These are phyloP conservation scores for Flammula alnicola DNA, from an alignment of 1,284 basidiomycete genomes.

Conservation along the genomic window DNA sequence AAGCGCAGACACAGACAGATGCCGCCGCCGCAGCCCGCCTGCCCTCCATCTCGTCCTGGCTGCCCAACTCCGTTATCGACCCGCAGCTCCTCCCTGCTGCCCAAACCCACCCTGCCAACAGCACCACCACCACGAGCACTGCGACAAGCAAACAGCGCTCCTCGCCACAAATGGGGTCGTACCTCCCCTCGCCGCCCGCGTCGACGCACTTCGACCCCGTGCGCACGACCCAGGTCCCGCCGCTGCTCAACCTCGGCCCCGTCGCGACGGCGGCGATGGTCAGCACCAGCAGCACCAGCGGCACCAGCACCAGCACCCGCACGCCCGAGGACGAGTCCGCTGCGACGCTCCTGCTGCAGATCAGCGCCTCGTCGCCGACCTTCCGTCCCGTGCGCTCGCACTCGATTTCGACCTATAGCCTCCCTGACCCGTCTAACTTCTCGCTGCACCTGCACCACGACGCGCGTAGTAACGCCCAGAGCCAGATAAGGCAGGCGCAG, in stretches of 20 bases:
- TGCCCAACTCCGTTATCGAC: conserved; percentile 35
- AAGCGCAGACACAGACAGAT: neutral
- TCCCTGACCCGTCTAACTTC: conserved; percentile 10
- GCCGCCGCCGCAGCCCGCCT: conserved; percentile 29
- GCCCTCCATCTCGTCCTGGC: conserved; percentile 52
- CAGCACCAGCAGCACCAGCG: conserved; percentile 9
- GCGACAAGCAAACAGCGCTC: too few species aligned
- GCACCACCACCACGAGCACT: conserved; percentile 8
- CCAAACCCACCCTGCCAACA: conserved; percentile 13
- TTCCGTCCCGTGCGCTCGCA: conserved; percentile 26
- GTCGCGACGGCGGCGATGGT: conserved; percentile 21
- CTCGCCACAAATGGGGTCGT: conserved; percentile 21
- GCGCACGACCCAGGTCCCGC: conserved; percentile 31
- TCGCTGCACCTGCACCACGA: neutral
- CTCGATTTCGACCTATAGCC: conserved; percentile 10
- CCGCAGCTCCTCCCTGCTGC: conserved; percentile 30
- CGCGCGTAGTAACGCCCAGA: neutral
- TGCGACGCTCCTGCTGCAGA: conserved; percentile 68
- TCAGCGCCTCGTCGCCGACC: conserved; percentile 48
- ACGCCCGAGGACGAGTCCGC: conserved; percentile 74
- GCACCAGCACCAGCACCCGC: conserved; percentile 37
- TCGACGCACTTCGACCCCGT: conserved; percentile 46
- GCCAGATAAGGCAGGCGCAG: conserved; percentile 21
- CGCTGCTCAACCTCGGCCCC: conserved; percentile 40
- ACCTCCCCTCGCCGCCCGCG: conserved; percentile 50